A percentile compares a stretch with the other conserved stretches of the same genome.
Conservation (phyloP, 1,139 yeast genomes). For the Blastobotrys serpentis region DNA sequence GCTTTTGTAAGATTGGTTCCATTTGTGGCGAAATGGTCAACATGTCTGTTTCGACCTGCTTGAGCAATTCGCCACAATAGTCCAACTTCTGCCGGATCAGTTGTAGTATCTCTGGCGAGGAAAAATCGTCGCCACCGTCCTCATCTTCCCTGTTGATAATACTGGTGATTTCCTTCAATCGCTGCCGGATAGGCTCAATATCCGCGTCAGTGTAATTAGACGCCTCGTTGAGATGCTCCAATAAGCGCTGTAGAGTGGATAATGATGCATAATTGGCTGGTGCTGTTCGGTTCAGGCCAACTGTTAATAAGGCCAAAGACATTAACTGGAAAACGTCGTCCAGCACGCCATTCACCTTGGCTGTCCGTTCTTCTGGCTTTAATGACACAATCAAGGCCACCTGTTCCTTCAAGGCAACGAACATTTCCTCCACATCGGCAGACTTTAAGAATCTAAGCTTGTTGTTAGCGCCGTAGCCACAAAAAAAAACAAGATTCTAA, state of each 20-base stretch:
- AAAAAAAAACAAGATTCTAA: too few relatives aligned
- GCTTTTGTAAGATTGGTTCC: slow-evolving; percentile 35
- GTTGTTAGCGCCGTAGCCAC: too few relatives aligned
- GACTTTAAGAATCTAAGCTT: slow-evolving; percentile 50
- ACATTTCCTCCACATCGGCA: slow-evolving; percentile 50
- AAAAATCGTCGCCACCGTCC: slow-evolving; percentile 31
- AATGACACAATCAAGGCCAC: slow-evolving; percentile 34
- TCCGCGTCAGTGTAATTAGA: slow-evolving; percentile 83
- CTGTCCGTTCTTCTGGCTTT: slow-evolving; percentile 28
- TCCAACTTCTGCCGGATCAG: slow-evolving; percentile 33
- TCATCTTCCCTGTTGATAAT: slow-evolving; percentile 48
- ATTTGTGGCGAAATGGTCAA: slow-evolving; percentile 38
- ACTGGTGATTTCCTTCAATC: slow-evolving; percentile 64
- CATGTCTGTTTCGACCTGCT: slow-evolving; percentile 32
- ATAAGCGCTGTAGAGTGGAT: slow-evolving; percentile 75
- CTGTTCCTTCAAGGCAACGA: slow-evolving; percentile 40
- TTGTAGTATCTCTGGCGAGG: slow-evolving; percentile 34
- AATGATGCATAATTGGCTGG: slow-evolving; percentile 92
- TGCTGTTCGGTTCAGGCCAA: slow-evolving; percentile 84
- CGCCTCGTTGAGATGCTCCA: slow-evolving; percentile 78
- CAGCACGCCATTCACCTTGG: slow-evolving; percentile 61
- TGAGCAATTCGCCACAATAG: slow-evolving; percentile 30
- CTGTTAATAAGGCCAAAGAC: slow-evolving; percentile 82
- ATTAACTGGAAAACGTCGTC: slow-evolving; percentile 88
- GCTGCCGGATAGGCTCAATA: slow-evolving; percentile 66